phyloP scores from a whole-genome alignment of 768 basidiomycete genomes.

The Saitozyma podzolica region DNA sequence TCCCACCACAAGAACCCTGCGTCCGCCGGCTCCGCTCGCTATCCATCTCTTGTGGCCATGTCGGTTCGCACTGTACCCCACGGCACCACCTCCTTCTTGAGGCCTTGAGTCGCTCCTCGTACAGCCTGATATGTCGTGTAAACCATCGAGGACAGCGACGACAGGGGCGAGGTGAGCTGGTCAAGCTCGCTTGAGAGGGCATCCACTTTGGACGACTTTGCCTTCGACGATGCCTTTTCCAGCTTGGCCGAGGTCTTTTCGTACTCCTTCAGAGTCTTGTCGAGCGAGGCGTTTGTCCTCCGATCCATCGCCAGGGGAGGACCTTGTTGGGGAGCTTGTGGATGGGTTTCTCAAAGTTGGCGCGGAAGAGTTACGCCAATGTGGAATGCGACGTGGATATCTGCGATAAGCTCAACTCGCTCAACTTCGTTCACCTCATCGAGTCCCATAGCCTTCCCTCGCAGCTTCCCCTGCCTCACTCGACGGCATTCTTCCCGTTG shows the following conservation, averaged over 20 bases:
- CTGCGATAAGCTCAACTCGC: constrained; percentile 37
- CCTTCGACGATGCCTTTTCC: constrained; percentile 44
- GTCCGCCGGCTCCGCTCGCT: constrained; percentile 44
- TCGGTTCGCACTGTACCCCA: constrained; percentile 50
- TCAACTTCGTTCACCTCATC: constrained; percentile 41
- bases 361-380: constrained; percentile 32
- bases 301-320: constrained; percentile 33
- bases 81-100: constrained; percentile 50
- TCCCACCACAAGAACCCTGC: constrained; percentile 47
- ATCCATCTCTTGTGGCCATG: constrained; percentile 39
- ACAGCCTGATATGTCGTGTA: constrained; percentile 48
- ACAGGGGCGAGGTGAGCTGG: constrained; percentile 31
- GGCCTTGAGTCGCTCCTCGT: constrained; percentile 40
- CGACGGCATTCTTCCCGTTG: constrained; percentile 29
- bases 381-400: constrained; percentile 42
- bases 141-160: constrained; percentile 45
- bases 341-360: constrained; percentile 49
- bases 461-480: constrained; percentile 38
- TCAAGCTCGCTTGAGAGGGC: constrained; percentile 38
- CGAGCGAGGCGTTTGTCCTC: constrained; percentile 42
- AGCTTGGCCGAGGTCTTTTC: constrained; percentile 48
- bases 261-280: constrained; percentile 50
- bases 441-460: constrained; percentile 42
- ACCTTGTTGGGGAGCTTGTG: constrained; percentile 44
- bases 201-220: constrained; percentile 44